Evolutionary conservation across 176 grass and related monocot species (phyloP).

Genomic region (Musa troglodytarum): DNA sequence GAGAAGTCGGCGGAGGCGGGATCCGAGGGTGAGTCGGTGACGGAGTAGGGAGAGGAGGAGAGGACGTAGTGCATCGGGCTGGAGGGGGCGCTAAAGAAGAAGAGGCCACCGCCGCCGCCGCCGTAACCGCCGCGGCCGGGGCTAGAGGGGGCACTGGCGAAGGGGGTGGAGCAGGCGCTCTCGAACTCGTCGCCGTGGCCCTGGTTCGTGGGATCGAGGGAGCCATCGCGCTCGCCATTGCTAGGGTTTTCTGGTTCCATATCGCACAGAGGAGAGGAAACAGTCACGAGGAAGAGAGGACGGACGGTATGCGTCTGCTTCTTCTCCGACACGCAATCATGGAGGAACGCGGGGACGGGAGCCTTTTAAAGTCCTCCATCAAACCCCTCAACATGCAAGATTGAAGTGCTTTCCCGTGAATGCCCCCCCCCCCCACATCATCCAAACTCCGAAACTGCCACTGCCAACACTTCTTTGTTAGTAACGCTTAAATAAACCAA

Average conservation of each 20-base stretch:
- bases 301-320: neutral
- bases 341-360: neutral
- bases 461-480: too few relatives aligned
- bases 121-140: constrained; percentile 1
- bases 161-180: constrained; percentile 26
- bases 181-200: constrained; percentile 16
- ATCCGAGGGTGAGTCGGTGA: neutral
- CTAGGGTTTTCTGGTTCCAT: constrained; percentile 19
- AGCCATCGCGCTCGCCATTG: neutral
- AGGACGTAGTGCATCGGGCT: constrained; percentile 23
- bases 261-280: neutral
- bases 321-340: constrained; percentile 2
- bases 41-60: neutral
- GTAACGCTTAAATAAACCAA: too few relatives aligned
- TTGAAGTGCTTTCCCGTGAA: neutral
- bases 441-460: too few relatives aligned
- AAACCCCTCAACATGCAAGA: neutral
- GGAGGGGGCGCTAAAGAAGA: constrained; percentile 22
- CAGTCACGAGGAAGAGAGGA: neutral
- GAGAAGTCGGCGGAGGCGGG: constrained; percentile 3
- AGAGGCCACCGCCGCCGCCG: neutral
- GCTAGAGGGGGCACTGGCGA: constrained; percentile 22
- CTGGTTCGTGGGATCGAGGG: neutral
- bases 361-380: neutral
- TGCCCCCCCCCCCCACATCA: neutral